These are phyloP conservation scores for Baorangia bicolor DNA, from an alignment of 768 basidiomycete species.

Conservation along the genomic window DNA sequence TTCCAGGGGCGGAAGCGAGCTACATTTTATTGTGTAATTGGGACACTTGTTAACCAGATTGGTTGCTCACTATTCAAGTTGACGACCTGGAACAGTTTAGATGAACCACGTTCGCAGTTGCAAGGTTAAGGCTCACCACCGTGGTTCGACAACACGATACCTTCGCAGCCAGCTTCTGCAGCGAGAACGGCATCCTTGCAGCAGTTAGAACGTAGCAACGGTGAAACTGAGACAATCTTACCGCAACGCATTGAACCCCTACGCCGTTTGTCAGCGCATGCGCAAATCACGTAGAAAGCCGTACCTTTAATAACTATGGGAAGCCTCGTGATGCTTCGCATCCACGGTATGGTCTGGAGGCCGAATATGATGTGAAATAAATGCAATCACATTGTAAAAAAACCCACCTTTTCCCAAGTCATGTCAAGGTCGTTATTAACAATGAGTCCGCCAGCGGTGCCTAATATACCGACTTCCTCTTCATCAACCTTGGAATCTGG, in stretches of 20 bases:
- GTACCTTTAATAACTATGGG: constrained; percentile 76
- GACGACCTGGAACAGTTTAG: constrained; percentile 48
- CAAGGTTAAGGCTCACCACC: constrained; percentile 52
- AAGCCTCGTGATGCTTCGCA: constrained; percentile 64
- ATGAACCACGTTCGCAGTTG: not conserved
- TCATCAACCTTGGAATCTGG: constrained; percentile 28
- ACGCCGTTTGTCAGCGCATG: constrained; percentile 7
- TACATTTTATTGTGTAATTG: constrained; percentile 27
- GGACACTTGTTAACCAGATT: not conserved
- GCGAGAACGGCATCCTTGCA: constrained; percentile 83
- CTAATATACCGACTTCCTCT: constrained; percentile 43
- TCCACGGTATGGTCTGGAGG: constrained; percentile 71
- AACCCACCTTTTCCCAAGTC: constrained; percentile 68
- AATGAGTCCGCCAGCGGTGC: constrained; percentile 67
- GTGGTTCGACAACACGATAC: constrained; percentile 88
- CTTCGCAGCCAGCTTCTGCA: constrained; percentile 79
- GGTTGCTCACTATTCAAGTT: constrained; percentile 69
- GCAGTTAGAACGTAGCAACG: constrained; percentile 4
- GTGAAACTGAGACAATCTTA: constrained; percentile 26
- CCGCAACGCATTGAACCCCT: constrained; percentile 77
- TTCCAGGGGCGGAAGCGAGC: constrained; percentile 76
- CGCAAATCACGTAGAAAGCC: not conserved
- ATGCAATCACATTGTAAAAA: not conserved
- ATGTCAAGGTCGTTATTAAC: constrained; percentile 69
- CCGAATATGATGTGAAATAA: not conserved